A percentile compares a stretch with the other conserved stretches of the same genome.
phyloP scores from a whole-genome alignment of 1,284 basidiomycete species.

The Moesziomyces aphidis region DNA sequence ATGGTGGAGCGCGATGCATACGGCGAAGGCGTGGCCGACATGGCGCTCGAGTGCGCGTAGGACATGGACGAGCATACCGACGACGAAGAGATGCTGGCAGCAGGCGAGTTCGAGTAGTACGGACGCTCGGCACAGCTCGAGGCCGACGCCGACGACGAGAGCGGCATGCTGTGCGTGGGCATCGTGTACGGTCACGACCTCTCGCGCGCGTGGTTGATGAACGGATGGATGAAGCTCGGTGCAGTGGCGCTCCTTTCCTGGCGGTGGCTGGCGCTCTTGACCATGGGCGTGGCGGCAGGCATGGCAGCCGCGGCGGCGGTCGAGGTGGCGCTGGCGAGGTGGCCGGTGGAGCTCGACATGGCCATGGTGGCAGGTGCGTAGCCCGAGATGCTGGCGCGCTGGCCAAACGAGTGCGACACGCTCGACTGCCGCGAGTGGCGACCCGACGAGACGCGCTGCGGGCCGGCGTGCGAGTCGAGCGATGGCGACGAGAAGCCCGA shows the following conservation, averaged over 20 bases:
- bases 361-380: constrained; percentile 17
- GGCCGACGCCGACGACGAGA: constrained; percentile 20
- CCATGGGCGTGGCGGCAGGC: constrained; percentile 33
- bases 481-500: constrained; percentile 39
- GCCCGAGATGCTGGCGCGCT: constrained; percentile 50
- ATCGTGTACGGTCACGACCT: constrained; percentile 53
- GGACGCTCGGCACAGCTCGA: constrained; percentile 11
- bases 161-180: constrained; percentile 41
- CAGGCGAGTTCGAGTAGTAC: constrained; percentile 39
- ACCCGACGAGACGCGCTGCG: constrained; percentile 28
- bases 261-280: constrained; percentile 46
- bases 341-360: constrained; percentile 14
- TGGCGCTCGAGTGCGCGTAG: constrained; percentile 28
- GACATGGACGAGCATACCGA: constrained; percentile 49
- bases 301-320: constrained; percentile 9
- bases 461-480: constrained; percentile 40
- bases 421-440: constrained; percentile 44
- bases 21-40: constrained; percentile 49
- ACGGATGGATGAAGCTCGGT: constrained; percentile 45
- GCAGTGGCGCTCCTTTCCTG: constrained; percentile 35
- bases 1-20: constrained; percentile 45
- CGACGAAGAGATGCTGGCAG: constrained; percentile 47
- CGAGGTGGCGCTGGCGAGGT: constrained; percentile 14
- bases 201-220: constrained; percentile 44
- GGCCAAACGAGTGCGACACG: constrained; percentile 32